Evolutionary conservation across 1,284 basidiomycete species (phyloP).

Genomic region (Puccinia polysora): DNA sequence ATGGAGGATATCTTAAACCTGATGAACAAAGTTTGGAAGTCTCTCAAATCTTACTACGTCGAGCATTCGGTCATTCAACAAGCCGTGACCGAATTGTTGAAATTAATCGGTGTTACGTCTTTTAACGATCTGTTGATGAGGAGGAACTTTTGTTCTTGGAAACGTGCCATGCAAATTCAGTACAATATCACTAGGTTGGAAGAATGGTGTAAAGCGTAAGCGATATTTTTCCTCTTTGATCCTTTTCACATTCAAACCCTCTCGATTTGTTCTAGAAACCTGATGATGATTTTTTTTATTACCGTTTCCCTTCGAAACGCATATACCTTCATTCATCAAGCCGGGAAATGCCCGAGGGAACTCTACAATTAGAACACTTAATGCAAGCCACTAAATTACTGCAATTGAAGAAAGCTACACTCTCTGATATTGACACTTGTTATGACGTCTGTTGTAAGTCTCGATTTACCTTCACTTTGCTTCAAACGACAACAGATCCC

Average conservation of each 20-base stretch:
- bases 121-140: conserved; percentile 99
- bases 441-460: conserved; percentile 44
- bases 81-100: conserved; percentile 90
- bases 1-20: conserved; percentile 99
- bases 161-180: conserved; percentile 98
- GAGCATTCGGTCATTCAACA: conserved; percentile 97
- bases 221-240: background rate
- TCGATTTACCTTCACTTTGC: background rate
- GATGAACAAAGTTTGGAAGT: conserved; percentile 97
- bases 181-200: conserved; percentile 98
- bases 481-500: too few relatives aligned
- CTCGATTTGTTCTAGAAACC: too few relatives aligned
- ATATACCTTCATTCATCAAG: too few relatives aligned
- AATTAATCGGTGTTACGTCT: conserved; percentile 91
- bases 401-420: conserved; percentile 88
- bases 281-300: too few relatives aligned
- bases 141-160: conserved; percentile 99
- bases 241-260: too few relatives aligned
- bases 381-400: conserved; percentile 99
- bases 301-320: too few relatives aligned
- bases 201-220: conserved; percentile 61
- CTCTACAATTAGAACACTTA: conserved; percentile 92
- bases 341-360: conserved; percentile 92
- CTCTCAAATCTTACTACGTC: conserved; percentile 97
- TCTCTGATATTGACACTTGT: conserved; percentile 45